phyloP scores from a whole-genome alignment of 352 stramenopile species.

The Halophytophthora batemanensis region DNA sequence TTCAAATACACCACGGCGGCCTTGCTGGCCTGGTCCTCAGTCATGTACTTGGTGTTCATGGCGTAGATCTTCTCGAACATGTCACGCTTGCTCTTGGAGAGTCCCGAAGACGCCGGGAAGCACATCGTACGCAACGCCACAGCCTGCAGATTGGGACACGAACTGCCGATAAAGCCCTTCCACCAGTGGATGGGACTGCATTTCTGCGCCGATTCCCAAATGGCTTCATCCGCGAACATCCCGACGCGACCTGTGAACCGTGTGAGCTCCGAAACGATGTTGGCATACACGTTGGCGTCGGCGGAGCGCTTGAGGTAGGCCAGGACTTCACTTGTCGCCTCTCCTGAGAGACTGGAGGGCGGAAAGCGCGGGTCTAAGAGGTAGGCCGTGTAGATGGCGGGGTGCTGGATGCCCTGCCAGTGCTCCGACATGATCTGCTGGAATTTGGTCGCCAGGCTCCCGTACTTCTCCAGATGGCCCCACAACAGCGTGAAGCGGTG shows the following conservation, averaged over 20 bases:
- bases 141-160: slow-evolving; percentile 60
- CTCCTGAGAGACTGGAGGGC: slow-evolving; percentile 42
- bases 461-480: slow-evolving; percentile 60
- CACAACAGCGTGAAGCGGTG: slow-evolving; percentile 68
- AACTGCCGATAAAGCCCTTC: slow-evolving; percentile 77
- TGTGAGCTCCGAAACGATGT: slow-evolving; percentile 63
- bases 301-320: slow-evolving; percentile 54
- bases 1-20: slow-evolving; percentile 70
- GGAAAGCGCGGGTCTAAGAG: slow-evolving; percentile 73
- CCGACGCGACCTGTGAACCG: slow-evolving; percentile 56
- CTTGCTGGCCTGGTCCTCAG: slow-evolving; percentile 70
- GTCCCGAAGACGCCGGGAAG: slow-evolving; percentile 53
- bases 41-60: slow-evolving; percentile 64
- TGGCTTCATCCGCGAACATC: slow-evolving; percentile 69
- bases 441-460: slow-evolving; percentile 39
- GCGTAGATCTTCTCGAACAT: slow-evolving; percentile 57
- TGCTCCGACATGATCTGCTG: slow-evolving; percentile 56
- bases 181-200: slow-evolving; percentile 73
- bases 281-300: slow-evolving; percentile 37
- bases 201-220: slow-evolving; percentile 73
- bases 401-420: slow-evolving; percentile 60
- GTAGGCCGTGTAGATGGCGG: slow-evolving; percentile 73
- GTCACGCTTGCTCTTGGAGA: slow-evolving; percentile 44
- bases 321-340: slow-evolving; percentile 58
- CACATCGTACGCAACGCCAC: slow-evolving; percentile 60